These are phyloP conservation scores for Cotoneaster glaucophyllus DNA, from an alignment of 306 rosid species.

Conservation along the genomic window DNA sequence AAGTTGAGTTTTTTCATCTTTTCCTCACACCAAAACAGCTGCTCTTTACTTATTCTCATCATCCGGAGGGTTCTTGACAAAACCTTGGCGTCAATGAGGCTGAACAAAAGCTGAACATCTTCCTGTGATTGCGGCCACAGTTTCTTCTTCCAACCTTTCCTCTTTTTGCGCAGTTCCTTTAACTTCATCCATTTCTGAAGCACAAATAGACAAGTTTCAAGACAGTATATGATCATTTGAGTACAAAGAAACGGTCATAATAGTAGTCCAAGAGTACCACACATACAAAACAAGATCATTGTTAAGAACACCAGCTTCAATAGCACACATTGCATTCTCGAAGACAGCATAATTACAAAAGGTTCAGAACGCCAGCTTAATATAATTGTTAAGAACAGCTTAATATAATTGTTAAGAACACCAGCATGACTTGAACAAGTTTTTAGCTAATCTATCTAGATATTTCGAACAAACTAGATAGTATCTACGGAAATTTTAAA, in stretches of 20 bases:
- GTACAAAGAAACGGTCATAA: neutral
- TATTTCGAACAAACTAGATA: neutral
- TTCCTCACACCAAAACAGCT: constrained; percentile 89
- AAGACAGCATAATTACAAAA: neutral
- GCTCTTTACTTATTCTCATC: constrained; percentile 62
- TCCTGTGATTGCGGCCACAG: constrained; percentile 64
- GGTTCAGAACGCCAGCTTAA: neutral
- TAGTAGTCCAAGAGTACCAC: neutral
- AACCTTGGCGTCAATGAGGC: constrained; percentile 61
- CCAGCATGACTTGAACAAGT: neutral
- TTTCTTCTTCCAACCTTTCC: constrained; percentile 65
- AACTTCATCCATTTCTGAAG: constrained; percentile 73
- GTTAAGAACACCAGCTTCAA: neutral
- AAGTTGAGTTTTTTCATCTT: constrained; percentile 77
- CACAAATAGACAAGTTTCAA: neutral
- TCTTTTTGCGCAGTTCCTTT: constrained; percentile 63
- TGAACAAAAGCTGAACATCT: constrained; percentile 67
- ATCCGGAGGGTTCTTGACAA: constrained; percentile 64
- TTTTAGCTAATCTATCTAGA: neutral
- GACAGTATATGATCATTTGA: neutral
- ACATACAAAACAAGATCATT: neutral
- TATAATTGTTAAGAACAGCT: neutral
- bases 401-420: neutral
- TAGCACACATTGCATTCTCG: neutral
- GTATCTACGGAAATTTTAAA: neutral